These are phyloP conservation scores for Melampsora larici-populina DNA, from an alignment of 1,284 basidiomycete species.

Conservation along the genomic window DNA sequence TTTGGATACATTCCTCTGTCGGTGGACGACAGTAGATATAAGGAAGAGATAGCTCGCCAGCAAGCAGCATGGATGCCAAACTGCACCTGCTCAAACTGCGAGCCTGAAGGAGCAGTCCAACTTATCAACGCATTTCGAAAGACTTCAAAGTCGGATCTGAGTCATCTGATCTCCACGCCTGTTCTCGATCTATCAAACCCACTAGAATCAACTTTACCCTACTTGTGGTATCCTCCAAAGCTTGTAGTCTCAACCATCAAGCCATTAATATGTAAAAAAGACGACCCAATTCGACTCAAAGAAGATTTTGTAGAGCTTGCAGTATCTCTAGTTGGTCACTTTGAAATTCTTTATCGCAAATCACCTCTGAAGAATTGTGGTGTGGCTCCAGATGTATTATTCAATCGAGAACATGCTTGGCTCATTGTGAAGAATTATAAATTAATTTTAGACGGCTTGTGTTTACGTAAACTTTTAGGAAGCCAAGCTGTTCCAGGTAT, in stretches of 20 bases:
- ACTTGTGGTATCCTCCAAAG: background rate
- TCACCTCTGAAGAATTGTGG: background rate
- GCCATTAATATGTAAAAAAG: too few species aligned
- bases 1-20: background rate
- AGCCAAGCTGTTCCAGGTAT: background rate
- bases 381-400: background rate
- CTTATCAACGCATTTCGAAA: background rate
- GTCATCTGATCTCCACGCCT: background rate
- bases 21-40: background rate
- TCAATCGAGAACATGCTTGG: background rate
- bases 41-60: background rate
- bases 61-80: background rate
- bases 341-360: background rate
- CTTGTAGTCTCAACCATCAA: background rate
- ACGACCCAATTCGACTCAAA: too few species aligned
- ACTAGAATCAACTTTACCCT: background rate
- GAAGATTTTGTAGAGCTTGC: background rate
- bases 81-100: slow-evolving; percentile 23
- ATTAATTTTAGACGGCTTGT: background rate
- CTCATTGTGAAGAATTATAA: slow-evolving; percentile 2
- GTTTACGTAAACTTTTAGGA: background rate
- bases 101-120: background rate
- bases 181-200: background rate
- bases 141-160: background rate
- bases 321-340: background rate